Evolutionary conservation across 768 basidiomycete species (phyloP).

Genomic region (Pleurotus eryngii): DNA sequence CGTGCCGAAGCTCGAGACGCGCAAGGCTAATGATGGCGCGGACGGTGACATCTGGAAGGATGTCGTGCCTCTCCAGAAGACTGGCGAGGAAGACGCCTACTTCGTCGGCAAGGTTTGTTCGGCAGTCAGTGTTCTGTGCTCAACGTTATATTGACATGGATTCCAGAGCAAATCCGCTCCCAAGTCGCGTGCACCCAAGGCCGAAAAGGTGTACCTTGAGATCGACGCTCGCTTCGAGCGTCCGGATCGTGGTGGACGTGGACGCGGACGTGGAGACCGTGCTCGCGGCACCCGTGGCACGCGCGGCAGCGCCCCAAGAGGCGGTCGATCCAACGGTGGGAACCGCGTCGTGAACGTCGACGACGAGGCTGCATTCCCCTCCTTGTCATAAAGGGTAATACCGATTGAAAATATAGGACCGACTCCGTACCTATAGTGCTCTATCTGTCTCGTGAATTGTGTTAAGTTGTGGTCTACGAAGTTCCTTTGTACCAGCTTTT

Average conservation of each 20-base stretch:
- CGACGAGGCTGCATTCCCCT: constrained; percentile 87
- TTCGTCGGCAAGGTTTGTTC: constrained; percentile 83
- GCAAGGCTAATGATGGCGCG: constrained; percentile 80
- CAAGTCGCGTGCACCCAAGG: constrained; percentile 75
- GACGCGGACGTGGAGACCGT: constrained; percentile 40
- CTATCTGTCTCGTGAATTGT: neutral
- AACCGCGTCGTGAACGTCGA: constrained; percentile 60
- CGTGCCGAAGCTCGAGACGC: constrained; percentile 79
- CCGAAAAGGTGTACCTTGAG: constrained; percentile 89
- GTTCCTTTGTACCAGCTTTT: constrained; percentile 4
- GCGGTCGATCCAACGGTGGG: constrained; percentile 39
- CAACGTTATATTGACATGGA: constrained; percentile 4
- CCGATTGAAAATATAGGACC: neutral
- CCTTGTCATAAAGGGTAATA: constrained; percentile 51
- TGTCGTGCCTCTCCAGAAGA: constrained; percentile 60
- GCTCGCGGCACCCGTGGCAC: constrained; percentile 42
- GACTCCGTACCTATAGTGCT: neutral
- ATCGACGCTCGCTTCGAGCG: constrained; percentile 89
- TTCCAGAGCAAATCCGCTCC: constrained; percentile 58
- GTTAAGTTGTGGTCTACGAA: neutral
- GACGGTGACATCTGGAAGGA: constrained; percentile 71
- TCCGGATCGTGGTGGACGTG: constrained; percentile 65
- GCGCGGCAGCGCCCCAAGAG: constrained; percentile 37
- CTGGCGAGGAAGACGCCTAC: constrained; percentile 74
- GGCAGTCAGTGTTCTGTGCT: neutral